A percentile compares a stretch with the other conserved stretches of the same genome.
phyloP scores from a whole-genome alignment of 768 basidiomycete genomes.

The Trametes cingulata region DNA sequence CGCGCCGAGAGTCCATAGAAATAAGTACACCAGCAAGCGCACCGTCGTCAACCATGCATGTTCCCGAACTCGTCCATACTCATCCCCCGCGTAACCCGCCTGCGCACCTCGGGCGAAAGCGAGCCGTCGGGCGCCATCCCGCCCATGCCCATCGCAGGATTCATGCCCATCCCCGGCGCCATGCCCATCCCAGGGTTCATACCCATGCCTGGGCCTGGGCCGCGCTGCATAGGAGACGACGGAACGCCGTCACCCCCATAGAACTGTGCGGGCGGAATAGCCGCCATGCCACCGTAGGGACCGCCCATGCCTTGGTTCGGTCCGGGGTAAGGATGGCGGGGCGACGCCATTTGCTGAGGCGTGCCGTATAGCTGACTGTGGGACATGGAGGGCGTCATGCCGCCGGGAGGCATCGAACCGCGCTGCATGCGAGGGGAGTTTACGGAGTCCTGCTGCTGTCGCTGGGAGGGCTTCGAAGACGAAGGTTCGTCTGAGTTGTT shows the following conservation, averaged over 20 bases:
- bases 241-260: conserved; percentile 34
- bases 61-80: conserved; percentile 30
- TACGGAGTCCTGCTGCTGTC: conserved; percentile 7
- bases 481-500: conserved; percentile 16
- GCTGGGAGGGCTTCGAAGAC: conserved; percentile 7
- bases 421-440: conserved; percentile 24
- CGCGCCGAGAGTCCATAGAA: neutral
- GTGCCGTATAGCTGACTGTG: conserved; percentile 15
- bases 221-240: conserved; percentile 19
- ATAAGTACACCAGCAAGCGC: neutral
- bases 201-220: conserved; percentile 13
- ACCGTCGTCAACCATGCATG: conserved; percentile 24
- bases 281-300: conserved; percentile 25
- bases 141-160: conserved; percentile 35
- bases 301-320: conserved; percentile 25
- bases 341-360: conserved; percentile 22
- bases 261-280: conserved; percentile 44
- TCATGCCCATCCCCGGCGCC: conserved; percentile 24
- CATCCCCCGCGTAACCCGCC: conserved; percentile 29
- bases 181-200: conserved; percentile 25
- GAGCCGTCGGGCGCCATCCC: conserved; percentile 30
- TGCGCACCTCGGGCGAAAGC: conserved; percentile 28
- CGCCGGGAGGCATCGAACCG: conserved; percentile 13
- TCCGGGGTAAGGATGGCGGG: conserved; percentile 21
- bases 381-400: conserved; percentile 12